Percentiles rank a stretch among this genome's conserved stretches.
Conservation (phyloP, 177 flowering plant genomes). For the Vitis hybrid region DNA sequence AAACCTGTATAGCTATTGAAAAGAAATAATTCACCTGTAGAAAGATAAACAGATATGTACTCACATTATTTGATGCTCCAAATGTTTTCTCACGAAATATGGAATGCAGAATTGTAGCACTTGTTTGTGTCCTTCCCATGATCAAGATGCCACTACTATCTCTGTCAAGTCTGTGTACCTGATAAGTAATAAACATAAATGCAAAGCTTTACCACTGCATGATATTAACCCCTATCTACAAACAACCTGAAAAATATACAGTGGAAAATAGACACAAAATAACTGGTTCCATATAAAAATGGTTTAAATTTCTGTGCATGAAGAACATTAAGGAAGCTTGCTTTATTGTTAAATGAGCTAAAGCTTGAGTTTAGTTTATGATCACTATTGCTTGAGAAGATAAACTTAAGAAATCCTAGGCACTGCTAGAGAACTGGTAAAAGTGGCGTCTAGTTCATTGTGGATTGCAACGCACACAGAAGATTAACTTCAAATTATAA, state of each 20-base stretch:
- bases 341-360: not conserved
- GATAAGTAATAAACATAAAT: constrained; percentile 13
- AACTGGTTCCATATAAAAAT: too few species aligned
- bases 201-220: constrained; percentile 14
- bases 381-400: not conserved
- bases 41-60: constrained; percentile 9
- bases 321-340: not conserved
- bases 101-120: constrained; percentile 78
- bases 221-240: not conserved
- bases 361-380: not conserved
- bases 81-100: constrained; percentile 89
- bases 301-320: too few species aligned
- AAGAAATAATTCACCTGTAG: not conserved
- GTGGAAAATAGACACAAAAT: too few species aligned
- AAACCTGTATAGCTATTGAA: not conserved
- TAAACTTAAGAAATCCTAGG: not conserved
- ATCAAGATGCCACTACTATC: constrained; percentile 94
- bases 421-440: not conserved
- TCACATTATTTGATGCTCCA: constrained; percentile 58
- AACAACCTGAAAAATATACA: not conserved
- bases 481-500: not conserved
- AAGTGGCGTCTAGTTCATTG: not conserved
- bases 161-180: constrained; percentile 98
- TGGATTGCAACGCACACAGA: not conserved
- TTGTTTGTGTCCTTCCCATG: constrained; percentile 87